These are phyloP conservation scores for Penicillium antarcticum DNA, from an alignment of 495 filamentous ascomycete genomes.

Conservation along the genomic window DNA sequence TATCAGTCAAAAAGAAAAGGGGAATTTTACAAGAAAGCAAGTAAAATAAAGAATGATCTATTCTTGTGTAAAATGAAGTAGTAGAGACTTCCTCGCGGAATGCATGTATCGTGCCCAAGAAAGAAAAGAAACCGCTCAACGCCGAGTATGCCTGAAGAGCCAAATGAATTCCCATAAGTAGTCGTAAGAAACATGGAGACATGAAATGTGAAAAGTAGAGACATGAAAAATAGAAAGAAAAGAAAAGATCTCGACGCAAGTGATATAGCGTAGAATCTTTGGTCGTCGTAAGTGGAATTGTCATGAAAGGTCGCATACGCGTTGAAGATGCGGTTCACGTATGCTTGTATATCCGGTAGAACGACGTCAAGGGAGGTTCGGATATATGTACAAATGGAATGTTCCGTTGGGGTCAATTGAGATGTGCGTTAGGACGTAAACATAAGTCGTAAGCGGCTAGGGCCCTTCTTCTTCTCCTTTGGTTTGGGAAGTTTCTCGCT, in stretches of 20 bases:
- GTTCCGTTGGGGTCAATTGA: neutral
- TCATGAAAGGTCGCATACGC: neutral
- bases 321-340: neutral
- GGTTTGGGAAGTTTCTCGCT: constrained; percentile 31
- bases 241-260: neutral
- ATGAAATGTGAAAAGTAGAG: neutral
- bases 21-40: too few relatives aligned
- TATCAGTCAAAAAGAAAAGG: too few relatives aligned
- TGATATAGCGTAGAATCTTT: neutral
- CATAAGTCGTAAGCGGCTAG: constrained; percentile 43
- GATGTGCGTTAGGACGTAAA: constrained; percentile 31
- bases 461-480: constrained; percentile 41
- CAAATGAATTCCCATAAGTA: neutral
- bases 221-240: neutral
- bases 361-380: neutral
- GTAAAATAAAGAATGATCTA: too few relatives aligned
- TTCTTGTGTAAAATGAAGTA: too few relatives aligned
- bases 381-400: neutral
- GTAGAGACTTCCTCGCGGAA: too few relatives aligned
- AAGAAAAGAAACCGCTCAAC: neutral
- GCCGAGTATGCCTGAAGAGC: neutral
- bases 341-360: neutral
- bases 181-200: neutral
- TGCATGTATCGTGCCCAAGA: too few relatives aligned
- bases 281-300: neutral